These are phyloP conservation scores for Solanum pinnatisectum DNA, from an alignment of 257 asterid genomes.

Conservation along the genomic window DNA sequence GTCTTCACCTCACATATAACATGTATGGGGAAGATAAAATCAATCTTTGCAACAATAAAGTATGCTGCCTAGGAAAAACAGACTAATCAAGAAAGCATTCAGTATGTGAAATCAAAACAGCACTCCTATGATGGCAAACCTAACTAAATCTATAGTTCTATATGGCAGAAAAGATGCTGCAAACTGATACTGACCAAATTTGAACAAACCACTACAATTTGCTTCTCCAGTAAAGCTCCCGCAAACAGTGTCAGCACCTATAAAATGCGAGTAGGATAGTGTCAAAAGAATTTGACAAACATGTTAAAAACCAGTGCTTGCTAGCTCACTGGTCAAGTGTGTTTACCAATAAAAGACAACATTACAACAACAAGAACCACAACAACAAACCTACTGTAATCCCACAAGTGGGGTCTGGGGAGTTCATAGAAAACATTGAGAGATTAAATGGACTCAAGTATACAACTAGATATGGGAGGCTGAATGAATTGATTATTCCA, in stretches of 20 bases:
- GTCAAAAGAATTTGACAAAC: neutral
- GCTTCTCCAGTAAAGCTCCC: slow-evolving; percentile 92
- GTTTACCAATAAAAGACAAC: neutral
- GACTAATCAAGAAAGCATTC: neutral
- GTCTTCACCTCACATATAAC: neutral
- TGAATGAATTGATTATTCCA: neutral
- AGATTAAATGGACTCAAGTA: neutral
- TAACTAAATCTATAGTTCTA: neutral
- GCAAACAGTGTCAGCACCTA: slow-evolving; percentile 85
- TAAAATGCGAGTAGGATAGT: slow-evolving; percentile 12
- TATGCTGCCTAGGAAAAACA: neutral
- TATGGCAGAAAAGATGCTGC: neutral
- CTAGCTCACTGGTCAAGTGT: neutral
- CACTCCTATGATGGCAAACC: neutral
- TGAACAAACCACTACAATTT: slow-evolving; percentile 69
- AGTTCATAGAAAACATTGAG: neutral
- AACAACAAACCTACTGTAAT: neutral
- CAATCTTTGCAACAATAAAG: neutral
- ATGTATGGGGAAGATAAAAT: neutral
- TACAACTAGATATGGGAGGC: neutral
- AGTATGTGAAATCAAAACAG: neutral
- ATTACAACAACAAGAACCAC: neutral
- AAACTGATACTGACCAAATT: slow-evolving; percentile 57
- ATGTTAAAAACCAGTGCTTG: neutral
- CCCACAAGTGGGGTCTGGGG: neutral